These are phyloP conservation scores for Flaveria trinervia DNA, from an alignment of 129 eudicot species.

Conservation along the genomic window DNA sequence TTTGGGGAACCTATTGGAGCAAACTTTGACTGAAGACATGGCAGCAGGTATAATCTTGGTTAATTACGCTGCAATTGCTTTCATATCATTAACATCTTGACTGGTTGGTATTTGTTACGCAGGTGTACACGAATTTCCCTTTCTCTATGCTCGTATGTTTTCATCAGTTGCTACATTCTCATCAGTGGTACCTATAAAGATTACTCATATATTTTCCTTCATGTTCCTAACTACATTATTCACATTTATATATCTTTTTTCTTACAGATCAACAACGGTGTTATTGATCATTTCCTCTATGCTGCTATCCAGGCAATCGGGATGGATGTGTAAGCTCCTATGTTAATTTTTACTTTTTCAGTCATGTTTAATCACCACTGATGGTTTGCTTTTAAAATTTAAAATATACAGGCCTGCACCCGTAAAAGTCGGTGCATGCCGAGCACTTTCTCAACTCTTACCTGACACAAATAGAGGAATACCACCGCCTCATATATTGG, in stretches of 20 bases:
- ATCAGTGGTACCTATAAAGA: constrained; percentile 61
- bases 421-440: constrained; percentile 97
- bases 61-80: neutral
- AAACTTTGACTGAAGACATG: constrained; percentile 73
- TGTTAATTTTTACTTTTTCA: neutral
- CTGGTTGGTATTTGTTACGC: constrained; percentile 34
- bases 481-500: constrained; percentile 64
- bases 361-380: neutral
- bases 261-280: constrained; percentile 62
- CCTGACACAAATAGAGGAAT: constrained; percentile 66
- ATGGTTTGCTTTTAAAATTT: neutral
- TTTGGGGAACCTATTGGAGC: constrained; percentile 67
- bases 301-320: constrained; percentile 80
- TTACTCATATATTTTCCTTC: neutral
- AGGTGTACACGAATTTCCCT: constrained; percentile 84
- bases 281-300: constrained; percentile 69
- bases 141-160: constrained; percentile 90
- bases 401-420: constrained; percentile 65
- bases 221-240: constrained; percentile 13
- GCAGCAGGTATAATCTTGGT: constrained; percentile 55
- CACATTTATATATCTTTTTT: constrained; percentile 21
- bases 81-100: constrained; percentile 4
- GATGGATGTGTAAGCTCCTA: constrained; percentile 78
- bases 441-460: constrained; percentile 79
- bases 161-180: constrained; percentile 83